Evolutionary conservation across 805 yeast genomes (phyloP).

Genomic region (Yarrowia yakushimensis): DNA sequence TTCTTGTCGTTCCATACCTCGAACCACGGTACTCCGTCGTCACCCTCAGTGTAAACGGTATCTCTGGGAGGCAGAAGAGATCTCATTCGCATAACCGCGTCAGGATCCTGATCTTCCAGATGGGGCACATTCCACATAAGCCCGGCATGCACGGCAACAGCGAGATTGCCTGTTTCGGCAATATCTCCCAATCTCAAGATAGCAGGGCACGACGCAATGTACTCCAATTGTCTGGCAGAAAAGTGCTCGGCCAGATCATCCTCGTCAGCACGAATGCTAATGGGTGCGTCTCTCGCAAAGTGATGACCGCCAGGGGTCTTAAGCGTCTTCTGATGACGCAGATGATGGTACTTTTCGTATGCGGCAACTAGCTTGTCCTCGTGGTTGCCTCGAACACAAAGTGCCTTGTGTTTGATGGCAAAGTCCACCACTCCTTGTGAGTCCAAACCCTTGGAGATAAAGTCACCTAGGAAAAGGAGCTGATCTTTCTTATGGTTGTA

Average conservation of each 20-base stretch:
- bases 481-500: slow-evolving; percentile 45
- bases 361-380: slow-evolving; percentile 67
- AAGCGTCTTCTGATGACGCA: slow-evolving; percentile 26
- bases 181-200: slow-evolving; percentile 61
- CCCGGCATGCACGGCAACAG: slow-evolving; percentile 81
- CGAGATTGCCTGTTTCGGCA: slow-evolving; percentile 39
- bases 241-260: slow-evolving; percentile 50
- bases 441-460: slow-evolving; percentile 78
- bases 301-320: slow-evolving; percentile 27
- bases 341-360: slow-evolving; percentile 56
- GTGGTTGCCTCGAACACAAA: slow-evolving; percentile 86
- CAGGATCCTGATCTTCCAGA: slow-evolving; percentile 57
- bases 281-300: neutral
- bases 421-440: slow-evolving; percentile 65
- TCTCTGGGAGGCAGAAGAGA: slow-evolving; percentile 63
- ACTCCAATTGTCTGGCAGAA: slow-evolving; percentile 57
- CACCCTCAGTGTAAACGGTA: slow-evolving; percentile 51
- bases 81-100: slow-evolving; percentile 65
- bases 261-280: slow-evolving; percentile 26
- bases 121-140: slow-evolving; percentile 57
- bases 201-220: slow-evolving; percentile 59
- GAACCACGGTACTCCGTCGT: slow-evolving; percentile 52
- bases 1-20: slow-evolving; percentile 52
- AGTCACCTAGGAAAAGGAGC: slow-evolving; percentile 76
- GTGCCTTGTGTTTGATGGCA: slow-evolving; percentile 55